These are phyloP conservation scores for Breviolum minutum DNA, from an alignment of 73 alveolate species.

Conservation along the genomic window DNA sequence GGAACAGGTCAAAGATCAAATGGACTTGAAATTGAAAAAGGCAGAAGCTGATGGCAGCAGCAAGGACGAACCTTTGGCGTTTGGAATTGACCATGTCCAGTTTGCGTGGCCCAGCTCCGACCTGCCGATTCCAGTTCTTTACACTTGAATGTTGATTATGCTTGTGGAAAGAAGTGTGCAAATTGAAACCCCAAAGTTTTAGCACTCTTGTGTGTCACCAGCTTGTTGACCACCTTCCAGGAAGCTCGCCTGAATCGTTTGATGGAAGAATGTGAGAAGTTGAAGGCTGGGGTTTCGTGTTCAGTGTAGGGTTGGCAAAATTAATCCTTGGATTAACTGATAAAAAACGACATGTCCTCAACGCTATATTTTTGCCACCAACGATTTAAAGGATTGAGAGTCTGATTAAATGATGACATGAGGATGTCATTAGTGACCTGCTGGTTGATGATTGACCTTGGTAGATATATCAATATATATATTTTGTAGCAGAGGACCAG, in stretches of 20 bases:
- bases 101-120: background rate
- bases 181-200: background rate
- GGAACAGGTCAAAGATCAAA: constrained; percentile 55
- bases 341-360: background rate
- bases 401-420: too few species aligned
- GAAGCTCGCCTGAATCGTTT: constrained; percentile 86
- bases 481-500: too few species aligned
- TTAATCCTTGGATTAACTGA: background rate
- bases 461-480: too few species aligned
- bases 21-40: constrained; percentile 69
- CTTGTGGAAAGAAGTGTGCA: background rate
- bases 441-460: background rate
- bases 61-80: constrained; percentile 24
- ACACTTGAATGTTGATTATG: too few species aligned
- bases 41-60: constrained; percentile 83
- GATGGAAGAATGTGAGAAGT: constrained; percentile 72
- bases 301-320: too few species aligned
- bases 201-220: too few species aligned
- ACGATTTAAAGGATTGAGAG: too few species aligned
- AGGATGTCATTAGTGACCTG: too few species aligned
- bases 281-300: background rate
- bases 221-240: background rate
- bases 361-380: background rate
- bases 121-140: background rate
- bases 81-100: background rate